Conservation (phyloP, 805 yeast species). For the Wickerhamiella musiphila region DNA sequence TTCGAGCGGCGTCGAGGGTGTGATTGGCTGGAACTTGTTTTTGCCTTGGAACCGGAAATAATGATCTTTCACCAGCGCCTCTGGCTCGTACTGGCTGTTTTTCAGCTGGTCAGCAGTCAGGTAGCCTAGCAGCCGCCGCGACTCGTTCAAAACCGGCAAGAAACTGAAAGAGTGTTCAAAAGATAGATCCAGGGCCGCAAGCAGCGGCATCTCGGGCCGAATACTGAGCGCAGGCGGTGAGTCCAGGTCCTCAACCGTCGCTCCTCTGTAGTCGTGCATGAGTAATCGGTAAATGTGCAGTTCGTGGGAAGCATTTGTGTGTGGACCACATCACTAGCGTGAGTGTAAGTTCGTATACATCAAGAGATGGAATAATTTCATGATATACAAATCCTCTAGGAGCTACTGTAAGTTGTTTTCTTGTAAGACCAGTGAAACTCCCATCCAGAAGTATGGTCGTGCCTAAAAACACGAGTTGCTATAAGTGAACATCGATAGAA, state of each 20-base stretch:
- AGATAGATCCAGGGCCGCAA: slow-evolving; percentile 37
- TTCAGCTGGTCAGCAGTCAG: slow-evolving; percentile 27
- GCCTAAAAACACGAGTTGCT: no score
- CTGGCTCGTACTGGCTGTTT: no score
- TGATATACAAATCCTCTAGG: no score
- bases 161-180: slow-evolving; percentile 37
- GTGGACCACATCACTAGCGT: no score
- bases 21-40: slow-evolving; percentile 27
- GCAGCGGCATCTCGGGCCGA: slow-evolving; percentile 30
- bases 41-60: slow-evolving; percentile 17
- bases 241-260: slow-evolving; percentile 43
- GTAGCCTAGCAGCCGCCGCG: slow-evolving; percentile 33
- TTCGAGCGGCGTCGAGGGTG: slow-evolving; percentile 40
- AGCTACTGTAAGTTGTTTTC: no score
- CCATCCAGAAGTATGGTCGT: no score
- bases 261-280: slow-evolving; percentile 19
- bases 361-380: no score
- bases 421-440: no score
- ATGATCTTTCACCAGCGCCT: slow-evolving; percentile 22
- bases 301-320: no score
- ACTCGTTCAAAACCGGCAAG: slow-evolving; percentile 35
- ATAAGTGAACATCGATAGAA: no score
- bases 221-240: slow-evolving; percentile 40
- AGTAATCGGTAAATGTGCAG: no score
- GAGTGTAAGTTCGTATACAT: no score